Evolutionary conservation across 1,284 basidiomycete species (phyloP).

Genomic region (Leccinum pallidistipes): DNA sequence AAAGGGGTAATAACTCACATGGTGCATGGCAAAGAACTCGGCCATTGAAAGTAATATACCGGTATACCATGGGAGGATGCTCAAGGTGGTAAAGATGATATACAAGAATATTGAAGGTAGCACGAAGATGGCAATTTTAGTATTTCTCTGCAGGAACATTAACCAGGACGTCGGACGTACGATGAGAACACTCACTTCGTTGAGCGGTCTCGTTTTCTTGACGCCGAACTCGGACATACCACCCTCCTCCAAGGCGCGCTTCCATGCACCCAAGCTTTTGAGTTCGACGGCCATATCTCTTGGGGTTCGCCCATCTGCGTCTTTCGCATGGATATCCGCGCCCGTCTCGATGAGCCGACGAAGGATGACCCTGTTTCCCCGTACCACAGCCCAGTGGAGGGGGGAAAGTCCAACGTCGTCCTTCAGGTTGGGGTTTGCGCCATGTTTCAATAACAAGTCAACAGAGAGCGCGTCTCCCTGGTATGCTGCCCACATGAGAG

Average conservation of each 20-base stretch:
- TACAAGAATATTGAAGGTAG: constrained; percentile 81
- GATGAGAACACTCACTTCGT: constrained; percentile 49
- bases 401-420: constrained; percentile 89
- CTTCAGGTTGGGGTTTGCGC: constrained; percentile 72
- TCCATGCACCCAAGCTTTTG: constrained; percentile 87
- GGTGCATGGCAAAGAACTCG: constrained; percentile 91
- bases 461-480: constrained; percentile 97
- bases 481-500: constrained; percentile 99
- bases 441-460: constrained; percentile 86
- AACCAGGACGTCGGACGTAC: neutral
- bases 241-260: constrained; percentile 84
- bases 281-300: constrained; percentile 94
- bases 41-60: constrained; percentile 80
- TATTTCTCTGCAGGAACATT: constrained; percentile 59
- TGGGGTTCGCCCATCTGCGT: constrained; percentile 85
- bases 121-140: constrained; percentile 77
- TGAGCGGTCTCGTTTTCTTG: constrained; percentile 65
- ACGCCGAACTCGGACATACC: constrained; percentile 76
- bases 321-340: constrained; percentile 79
- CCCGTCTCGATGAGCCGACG: constrained; percentile 83
- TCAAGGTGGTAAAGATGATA: constrained; percentile 81
- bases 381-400: constrained; percentile 98
- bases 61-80: constrained; percentile 87
- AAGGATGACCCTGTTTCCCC: constrained; percentile 89
- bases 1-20: constrained; percentile 54